Evolutionary conservation across 257 asterid species (phyloP).

Genomic region (Cinchona pubescens): DNA sequence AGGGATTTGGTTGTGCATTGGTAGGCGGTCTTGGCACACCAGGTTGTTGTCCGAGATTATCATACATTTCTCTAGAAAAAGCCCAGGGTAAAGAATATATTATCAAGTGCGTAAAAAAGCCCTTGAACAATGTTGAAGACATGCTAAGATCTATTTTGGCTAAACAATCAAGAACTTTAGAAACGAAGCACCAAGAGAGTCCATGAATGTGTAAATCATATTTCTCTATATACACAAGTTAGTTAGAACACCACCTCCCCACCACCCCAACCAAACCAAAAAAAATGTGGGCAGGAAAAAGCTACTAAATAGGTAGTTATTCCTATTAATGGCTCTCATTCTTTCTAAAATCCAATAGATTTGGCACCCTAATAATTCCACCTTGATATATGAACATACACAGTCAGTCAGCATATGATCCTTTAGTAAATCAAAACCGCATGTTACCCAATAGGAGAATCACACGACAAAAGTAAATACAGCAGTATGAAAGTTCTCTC

Average conservation of each 20-base stretch:
- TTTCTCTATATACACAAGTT: not conserved
- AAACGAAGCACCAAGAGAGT: not conserved
- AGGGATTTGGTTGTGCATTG: conserved; percentile 30
- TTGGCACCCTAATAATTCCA: not conserved
- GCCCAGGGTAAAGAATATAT: not conserved
- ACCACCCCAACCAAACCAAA: too few relatives aligned
- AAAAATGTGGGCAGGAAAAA: not conserved
- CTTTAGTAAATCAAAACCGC: not conserved
- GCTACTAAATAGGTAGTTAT: not conserved
- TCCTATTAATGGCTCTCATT: not conserved
- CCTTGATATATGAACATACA: not conserved
- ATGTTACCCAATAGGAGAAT: not conserved
- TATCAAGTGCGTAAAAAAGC: not conserved
- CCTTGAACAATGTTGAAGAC: not conserved
- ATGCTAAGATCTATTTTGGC: not conserved
- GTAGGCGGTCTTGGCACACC: conserved; percentile 29
- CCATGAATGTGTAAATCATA: not conserved
- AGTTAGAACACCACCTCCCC: not conserved
- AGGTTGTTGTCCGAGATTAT: conserved; percentile 29
- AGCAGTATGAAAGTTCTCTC: not conserved
- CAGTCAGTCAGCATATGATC: not conserved
- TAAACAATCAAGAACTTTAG: not conserved
- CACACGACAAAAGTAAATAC: not conserved
- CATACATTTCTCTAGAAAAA: conserved; percentile 35
- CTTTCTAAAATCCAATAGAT: not conserved